Percentiles rank a stretch among this genome's conserved stretches.
Conservation (phyloP, 257 asterid genomes). For the Solanum gracilifrons region DNA sequence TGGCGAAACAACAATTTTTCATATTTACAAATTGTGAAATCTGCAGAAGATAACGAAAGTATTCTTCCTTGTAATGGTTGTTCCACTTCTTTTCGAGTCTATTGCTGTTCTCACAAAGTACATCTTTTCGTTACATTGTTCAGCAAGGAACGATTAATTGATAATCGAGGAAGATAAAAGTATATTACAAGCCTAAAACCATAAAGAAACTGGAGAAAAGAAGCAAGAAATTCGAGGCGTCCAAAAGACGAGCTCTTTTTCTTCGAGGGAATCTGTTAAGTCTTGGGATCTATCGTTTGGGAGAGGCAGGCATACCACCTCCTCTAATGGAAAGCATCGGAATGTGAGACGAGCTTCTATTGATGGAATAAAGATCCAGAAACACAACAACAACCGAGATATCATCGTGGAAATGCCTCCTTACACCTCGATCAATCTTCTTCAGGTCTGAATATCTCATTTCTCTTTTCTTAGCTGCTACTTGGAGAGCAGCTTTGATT, state of each 20-base stretch:
- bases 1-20: neutral
- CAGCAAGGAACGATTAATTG: neutral
- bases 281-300: conserved; percentile 14
- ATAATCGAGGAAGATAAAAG: neutral
- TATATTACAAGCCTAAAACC: neutral
- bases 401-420: conserved; percentile 97
- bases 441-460: conserved; percentile 85
- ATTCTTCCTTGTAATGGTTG: neutral
- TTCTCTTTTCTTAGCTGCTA: conserved; percentile 90
- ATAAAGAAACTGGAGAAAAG: neutral
- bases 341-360: conserved; percentile 13
- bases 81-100: neutral
- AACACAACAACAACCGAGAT: conserved; percentile 73
- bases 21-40: neutral
- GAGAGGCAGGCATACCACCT: conserved; percentile 22
- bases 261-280: neutral
- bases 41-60: neutral
- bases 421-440: conserved; percentile 79
- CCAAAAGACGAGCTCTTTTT: neutral
- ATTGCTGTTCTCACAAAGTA: neutral
- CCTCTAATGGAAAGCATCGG: conserved; percentile 42
- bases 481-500: conserved; percentile 61
- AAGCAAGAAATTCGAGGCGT: neutral
- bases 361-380: conserved; percentile 33
- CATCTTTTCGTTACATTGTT: neutral